Evolutionary conservation across 169 alveolate species (phyloP), one percentile per base, ranked within the genome.

Genomic region (Plasmodium blacklocki): DNA sequence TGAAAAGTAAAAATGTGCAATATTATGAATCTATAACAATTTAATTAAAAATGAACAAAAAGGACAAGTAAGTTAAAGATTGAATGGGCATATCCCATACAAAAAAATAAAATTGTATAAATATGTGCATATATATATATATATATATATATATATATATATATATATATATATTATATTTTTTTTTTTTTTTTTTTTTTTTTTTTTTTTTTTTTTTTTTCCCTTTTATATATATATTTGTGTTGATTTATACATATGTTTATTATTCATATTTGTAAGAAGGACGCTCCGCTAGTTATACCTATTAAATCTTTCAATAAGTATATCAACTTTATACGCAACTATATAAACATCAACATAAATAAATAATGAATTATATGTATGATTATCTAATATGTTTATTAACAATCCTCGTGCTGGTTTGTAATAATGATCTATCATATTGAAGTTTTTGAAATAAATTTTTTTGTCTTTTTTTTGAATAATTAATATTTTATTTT

Each of bases 401-500:
- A 80, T 80, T 56, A 80, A n/a, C 66, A 80, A 18, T 43, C 90
- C 90, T 80, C 21, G 62, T 56, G 83, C 68, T 32, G 90, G 80
- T 15, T 68, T 80, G 43, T 21, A 80, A 60, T 80, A 68, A 56
- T 80, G 80, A 54, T 80, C 90, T 32, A 80, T 80, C 49, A 68
- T 50, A 39, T 80, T 80, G 23, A 68, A 26, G 70, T 63, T 80
- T 80, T 80, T 80, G 8, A 70, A 68, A 80, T 60, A 80, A 12
- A 19, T 15, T 63, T 80, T 80, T 68, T 80, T 80, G 14, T 73
- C 68, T 52, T 80, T 80, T 80, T 80, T 80, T 68, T 80, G 85
- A 80, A 80, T 59, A 68, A 80, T 80, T 67, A 80, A 54, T 49
- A 85, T 80, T 80, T 80, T 80, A 80, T 80, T 80, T 80, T 73